A percentile compares a stretch with the other conserved stretches of the same genome.
Evolutionary conservation across 1,284 basidiomycete species (phyloP).

Genomic region (Meripilus lineatus): DNA sequence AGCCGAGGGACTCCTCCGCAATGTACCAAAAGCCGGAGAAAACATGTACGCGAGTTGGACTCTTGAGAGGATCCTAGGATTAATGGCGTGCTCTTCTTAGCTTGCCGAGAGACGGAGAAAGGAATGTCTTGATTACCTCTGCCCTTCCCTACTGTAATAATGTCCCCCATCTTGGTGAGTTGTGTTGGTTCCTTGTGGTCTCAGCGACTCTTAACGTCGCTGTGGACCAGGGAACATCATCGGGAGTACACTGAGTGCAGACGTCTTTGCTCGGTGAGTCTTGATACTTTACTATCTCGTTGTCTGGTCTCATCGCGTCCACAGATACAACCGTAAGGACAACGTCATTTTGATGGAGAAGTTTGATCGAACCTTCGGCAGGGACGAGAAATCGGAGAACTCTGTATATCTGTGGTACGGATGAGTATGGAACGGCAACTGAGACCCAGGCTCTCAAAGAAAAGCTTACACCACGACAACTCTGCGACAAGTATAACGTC

Average conservation of each 20-base stretch:
- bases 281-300: slow-evolving; percentile 8
- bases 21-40: slow-evolving; percentile 31
- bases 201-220: slow-evolving; percentile 9
- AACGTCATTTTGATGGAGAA: slow-evolving; percentile 1
- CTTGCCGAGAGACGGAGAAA: slow-evolving; percentile 80
- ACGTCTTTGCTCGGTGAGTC: slow-evolving; percentile 90
- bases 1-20: slow-evolving; percentile 57
- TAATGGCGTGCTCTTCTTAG: slow-evolving; percentile 34
- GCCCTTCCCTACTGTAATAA: slow-evolving; percentile 99
- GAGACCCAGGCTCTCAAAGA: slow-evolving; percentile 98
- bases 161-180: slow-evolving; percentile 89
- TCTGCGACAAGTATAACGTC: slow-evolving; percentile 93
- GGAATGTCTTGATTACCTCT: slow-evolving; percentile 90
- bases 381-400: slow-evolving; percentile 74
- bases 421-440: slow-evolving; percentile 98
- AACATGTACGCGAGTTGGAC: slow-evolving; percentile 23
- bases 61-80: neutral
- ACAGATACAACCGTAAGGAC: slow-evolving; percentile 66
- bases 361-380: slow-evolving; percentile 23
- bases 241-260: slow-evolving; percentile 92
- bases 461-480: slow-evolving; percentile 77
- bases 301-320: slow-evolving; percentile 26
- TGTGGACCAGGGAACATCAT: slow-evolving; percentile 84
- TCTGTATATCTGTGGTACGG: slow-evolving; percentile 92
- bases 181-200: neutral